A percentile compares a stretch with the other conserved stretches of the same genome.
Conservation (phyloP, 2,329 filamentous ascomycete species). For the Microcyclosporella mali region DNA sequence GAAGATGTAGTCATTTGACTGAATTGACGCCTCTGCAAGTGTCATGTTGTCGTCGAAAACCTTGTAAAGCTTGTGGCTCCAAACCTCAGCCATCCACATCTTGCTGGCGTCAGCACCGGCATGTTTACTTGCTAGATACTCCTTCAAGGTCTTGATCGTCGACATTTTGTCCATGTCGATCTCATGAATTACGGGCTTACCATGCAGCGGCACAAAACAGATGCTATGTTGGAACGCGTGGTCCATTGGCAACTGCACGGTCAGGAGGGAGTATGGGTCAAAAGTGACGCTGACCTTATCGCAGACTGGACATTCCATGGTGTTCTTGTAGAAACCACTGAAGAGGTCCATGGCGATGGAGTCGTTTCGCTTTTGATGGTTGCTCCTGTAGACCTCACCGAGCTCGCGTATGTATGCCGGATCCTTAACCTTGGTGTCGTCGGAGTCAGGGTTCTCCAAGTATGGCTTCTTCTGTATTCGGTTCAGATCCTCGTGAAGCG, state of each 20-base stretch:
- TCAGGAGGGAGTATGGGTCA: constrained; percentile 93
- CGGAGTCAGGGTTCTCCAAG: constrained; percentile 94
- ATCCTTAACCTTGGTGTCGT: constrained; percentile 88
- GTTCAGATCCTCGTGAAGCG: constrained; percentile 90
- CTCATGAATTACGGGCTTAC: constrained; percentile 62
- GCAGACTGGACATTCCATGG: constrained; percentile 83
- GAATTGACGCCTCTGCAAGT: constrained; percentile 66
- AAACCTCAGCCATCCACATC: constrained; percentile 77
- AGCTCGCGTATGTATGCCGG: constrained; percentile 73
- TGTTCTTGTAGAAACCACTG: constrained; percentile 97
- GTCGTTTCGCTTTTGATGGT: constrained; percentile 86
- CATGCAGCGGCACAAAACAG: constrained; percentile 70
- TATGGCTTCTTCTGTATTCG: constrained; percentile 93
- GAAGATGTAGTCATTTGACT: constrained; percentile 55
- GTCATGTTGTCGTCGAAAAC: constrained; percentile 65
- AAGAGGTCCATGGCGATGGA: constrained; percentile 94
- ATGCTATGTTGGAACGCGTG: constrained; percentile 71
- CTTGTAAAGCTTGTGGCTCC: constrained; percentile 78
- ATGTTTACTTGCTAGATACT: constrained; percentile 51
- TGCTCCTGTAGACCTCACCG: constrained; percentile 83
- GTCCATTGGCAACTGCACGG: constrained; percentile 81
- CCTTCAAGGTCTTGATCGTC: constrained; percentile 62
- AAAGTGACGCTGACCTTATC: constrained; percentile 97
- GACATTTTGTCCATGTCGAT: constrained; percentile 76
- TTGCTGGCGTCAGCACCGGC: constrained; percentile 49